Conservation (phyloP, 2,329 filamentous ascomycete genomes). For the Sclerotinia spermophila region DNA sequence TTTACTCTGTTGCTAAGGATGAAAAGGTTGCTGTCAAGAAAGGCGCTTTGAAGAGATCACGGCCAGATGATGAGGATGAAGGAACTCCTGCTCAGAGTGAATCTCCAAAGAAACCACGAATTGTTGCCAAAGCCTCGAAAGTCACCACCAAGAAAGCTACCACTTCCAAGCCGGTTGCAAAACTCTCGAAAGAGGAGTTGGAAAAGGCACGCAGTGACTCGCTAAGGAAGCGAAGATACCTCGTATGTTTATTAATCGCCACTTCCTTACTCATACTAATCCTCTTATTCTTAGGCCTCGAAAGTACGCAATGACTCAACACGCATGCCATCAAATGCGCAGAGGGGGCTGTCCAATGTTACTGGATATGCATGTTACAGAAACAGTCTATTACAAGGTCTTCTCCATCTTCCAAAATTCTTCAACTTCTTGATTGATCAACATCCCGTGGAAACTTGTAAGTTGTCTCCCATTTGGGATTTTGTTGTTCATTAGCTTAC, state of each 20-base stretch:
- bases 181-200: constrained; percentile 1
- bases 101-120: background rate
- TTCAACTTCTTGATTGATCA: constrained; percentile 34
- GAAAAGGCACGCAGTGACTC: constrained; percentile 5
- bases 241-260: background rate
- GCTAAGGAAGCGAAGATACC: constrained; percentile 1
- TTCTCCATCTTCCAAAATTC: constrained; percentile 37
- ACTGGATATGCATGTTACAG: constrained; percentile 36
- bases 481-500: background rate
- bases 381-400: constrained; percentile 36
- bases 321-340: constrained; percentile 27
- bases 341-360: constrained; percentile 34
- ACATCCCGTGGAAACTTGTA: constrained; percentile 29
- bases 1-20: background rate
- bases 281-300: background rate
- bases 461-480: background rate
- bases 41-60: background rate
- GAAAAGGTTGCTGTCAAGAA: background rate
- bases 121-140: background rate
- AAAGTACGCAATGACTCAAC: constrained; percentile 20
- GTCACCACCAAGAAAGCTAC: background rate
- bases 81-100: background rate
- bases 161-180: background rate
- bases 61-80: constrained; percentile 1
- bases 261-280: background rate